A percentile compares a stretch with the other conserved stretches of the same genome.
These are phyloP conservation scores for Acer campestre DNA, from an alignment of 345 rosid genomes.

Conservation along the genomic window DNA sequence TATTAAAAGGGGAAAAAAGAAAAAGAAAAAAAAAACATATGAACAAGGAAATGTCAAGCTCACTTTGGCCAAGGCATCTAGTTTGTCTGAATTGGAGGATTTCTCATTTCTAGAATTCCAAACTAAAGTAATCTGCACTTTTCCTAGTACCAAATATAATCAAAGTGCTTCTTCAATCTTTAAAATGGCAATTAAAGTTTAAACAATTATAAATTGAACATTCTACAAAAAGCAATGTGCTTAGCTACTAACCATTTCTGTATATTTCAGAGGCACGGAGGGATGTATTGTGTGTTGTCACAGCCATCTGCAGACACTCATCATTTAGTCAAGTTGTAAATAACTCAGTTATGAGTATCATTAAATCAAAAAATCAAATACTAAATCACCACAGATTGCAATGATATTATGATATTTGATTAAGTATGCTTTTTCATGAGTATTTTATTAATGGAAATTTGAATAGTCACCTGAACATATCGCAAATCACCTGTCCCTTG, in stretches of 20 bases:
- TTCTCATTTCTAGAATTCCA: slow-evolving; percentile 95
- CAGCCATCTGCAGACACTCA: slow-evolving; percentile 74
- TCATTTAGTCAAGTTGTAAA: slow-evolving; percentile 23
- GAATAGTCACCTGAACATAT: slow-evolving; percentile 54
- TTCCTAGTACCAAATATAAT: slow-evolving; percentile 48
- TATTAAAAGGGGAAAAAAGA: not conserved
- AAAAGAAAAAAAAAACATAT: not conserved
- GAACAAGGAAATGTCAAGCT: slow-evolving; percentile 25
- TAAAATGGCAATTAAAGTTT: not conserved
- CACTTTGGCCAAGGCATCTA: slow-evolving; percentile 78
- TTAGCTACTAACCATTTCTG: slow-evolving; percentile 54
- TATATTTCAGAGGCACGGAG: slow-evolving; percentile 81
- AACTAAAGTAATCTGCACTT: slow-evolving; percentile 82
- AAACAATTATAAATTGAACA: slow-evolving; percentile 12
- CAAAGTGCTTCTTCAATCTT: slow-evolving; percentile 21
- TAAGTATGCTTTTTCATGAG: not conserved
- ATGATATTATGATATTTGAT: not conserved
- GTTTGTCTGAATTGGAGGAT: slow-evolving; percentile 59
- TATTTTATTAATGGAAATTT: not conserved
- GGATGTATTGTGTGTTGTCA: slow-evolving; percentile 78
- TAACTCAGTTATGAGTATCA: not conserved
- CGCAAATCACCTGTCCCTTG: no score
- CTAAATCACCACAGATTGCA: not conserved
- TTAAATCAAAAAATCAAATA: slow-evolving; percentile 10
- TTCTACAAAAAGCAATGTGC: slow-evolving; percentile 11